phyloP scores from a whole-genome alignment of 2,329 filamentous ascomycete genomes.

The Sphaerostilbella broomeana region DNA sequence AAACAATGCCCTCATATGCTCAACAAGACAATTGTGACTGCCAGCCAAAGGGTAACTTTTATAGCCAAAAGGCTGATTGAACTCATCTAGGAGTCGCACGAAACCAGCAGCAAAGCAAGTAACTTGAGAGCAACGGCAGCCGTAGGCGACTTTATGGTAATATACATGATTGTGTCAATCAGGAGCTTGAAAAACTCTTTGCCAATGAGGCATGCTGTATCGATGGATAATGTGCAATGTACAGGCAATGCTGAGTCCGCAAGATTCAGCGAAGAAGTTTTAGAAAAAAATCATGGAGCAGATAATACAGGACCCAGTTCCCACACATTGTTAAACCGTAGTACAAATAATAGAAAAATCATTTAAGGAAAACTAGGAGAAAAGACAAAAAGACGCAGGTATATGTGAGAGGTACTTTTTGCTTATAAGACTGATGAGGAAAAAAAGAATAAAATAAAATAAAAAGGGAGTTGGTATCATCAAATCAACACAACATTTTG shows the following conservation, averaged over 20 bases:
- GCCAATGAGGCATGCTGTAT: slow-evolving; percentile 26
- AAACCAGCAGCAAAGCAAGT: slow-evolving; percentile 28
- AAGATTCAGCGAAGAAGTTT: too few species aligned
- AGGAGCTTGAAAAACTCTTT: slow-evolving; percentile 32
- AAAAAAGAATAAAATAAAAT: too few species aligned
- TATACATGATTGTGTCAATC: slow-evolving; percentile 45
- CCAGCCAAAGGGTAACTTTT: slow-evolving; percentile 25
- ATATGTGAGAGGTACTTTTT: slow-evolving; percentile 21
- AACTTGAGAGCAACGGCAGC: slow-evolving; percentile 35
- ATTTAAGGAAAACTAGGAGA: slow-evolving; percentile 21
- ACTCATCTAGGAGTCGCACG: slow-evolving; percentile 31
- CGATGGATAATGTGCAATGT: slow-evolving; percentile 12
- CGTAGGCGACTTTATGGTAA: slow-evolving; percentile 44
- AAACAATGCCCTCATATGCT: slow-evolving; percentile 3
- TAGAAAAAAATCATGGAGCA: slow-evolving; percentile 18
- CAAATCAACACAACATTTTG: slow-evolving; percentile 30
- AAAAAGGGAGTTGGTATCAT: slow-evolving; percentile 30
- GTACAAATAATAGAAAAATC: slow-evolving; percentile 20
- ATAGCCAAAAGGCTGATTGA: slow-evolving; percentile 29
- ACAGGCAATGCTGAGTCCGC: too few species aligned
- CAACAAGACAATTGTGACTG: slow-evolving; percentile 16
- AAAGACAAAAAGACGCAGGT: slow-evolving; percentile 19
- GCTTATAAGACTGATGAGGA: too few species aligned
- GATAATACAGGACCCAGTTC: slow-evolving; percentile 21
- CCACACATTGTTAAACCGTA: slow-evolving; percentile 18